Conservation (phyloP, 805 yeast genomes). For the Suhomyces kilbournensis region DNA sequence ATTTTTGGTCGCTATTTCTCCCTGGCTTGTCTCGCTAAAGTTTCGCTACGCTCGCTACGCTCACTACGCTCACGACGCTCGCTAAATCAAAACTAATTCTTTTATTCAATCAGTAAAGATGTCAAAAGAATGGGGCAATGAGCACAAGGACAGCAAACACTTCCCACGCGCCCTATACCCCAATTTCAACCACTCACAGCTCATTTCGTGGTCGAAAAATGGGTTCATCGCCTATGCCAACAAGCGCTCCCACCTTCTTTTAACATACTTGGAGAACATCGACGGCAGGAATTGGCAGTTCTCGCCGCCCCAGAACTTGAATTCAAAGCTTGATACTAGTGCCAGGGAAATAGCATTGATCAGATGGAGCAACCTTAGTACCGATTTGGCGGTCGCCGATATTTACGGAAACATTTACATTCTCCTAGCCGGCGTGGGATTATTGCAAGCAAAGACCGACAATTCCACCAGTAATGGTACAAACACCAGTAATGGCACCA, state of each 20-base stretch:
- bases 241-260: constrained; percentile 37
- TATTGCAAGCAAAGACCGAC: constrained; percentile 26
- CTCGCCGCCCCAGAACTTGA: constrained; percentile 49
- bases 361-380: constrained; percentile 75
- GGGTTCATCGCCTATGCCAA: constrained; percentile 78
- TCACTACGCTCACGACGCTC: not conserved
- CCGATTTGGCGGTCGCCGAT: constrained; percentile 81
- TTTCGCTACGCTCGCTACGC: too few relatives aligned
- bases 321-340: constrained; percentile 26
- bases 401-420: constrained; percentile 56
- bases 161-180: not conserved
- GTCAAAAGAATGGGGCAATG: not conserved
- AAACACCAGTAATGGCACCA: not conserved
- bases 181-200: constrained; percentile 4
- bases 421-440: constrained; percentile 41
- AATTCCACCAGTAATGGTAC: not conserved
- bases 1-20: not conserved
- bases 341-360: constrained; percentile 39
- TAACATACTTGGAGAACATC: constrained; percentile 69
- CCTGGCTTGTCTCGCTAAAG: not conserved
- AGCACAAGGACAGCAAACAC: not conserved
- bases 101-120: not conserved
- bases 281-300: constrained; percentile 81
- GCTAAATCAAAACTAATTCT: not conserved
- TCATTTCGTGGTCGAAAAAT: constrained; percentile 74